A percentile compares a stretch with the other conserved stretches of the same genome.
phyloP scores from a whole-genome alignment of 805 yeast species.

The Candida odintsovae region DNA sequence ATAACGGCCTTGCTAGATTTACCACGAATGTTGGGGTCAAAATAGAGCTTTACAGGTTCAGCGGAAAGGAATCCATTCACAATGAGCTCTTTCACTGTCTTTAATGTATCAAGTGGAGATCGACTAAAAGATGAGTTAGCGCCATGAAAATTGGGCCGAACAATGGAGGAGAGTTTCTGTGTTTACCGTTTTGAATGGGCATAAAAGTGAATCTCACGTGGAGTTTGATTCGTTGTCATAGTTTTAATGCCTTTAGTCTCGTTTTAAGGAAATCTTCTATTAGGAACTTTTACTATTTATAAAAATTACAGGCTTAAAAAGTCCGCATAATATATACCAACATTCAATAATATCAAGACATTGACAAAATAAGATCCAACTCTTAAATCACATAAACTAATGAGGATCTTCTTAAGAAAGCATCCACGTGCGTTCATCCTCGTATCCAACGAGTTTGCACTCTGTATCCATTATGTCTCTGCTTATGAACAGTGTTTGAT shows the following conservation, averaged over 20 bases:
- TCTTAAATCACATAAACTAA: no score
- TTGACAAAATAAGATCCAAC: no score
- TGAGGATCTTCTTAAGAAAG: constrained; percentile 39
- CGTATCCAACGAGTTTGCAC: constrained; percentile 50
- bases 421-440: constrained; percentile 67
- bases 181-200: neutral
- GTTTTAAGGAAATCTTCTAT: no score
- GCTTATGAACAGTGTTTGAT: constrained; percentile 31
- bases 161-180: no score
- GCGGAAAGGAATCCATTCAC: neutral
- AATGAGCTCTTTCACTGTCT: neutral
- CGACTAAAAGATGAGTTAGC: neutral
- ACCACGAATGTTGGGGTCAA: neutral
- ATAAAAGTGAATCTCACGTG: neutral
- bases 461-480: constrained; percentile 46
- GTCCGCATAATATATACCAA: no score
- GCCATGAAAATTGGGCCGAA: no score
- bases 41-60: neutral
- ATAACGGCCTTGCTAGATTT: neutral
- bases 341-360: no score
- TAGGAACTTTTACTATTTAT: no score
- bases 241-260: neutral
- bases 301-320: no score
- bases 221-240: neutral
- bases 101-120: neutral